These are phyloP conservation scores for Fusarium tricinctum DNA, from an alignment of 2,329 filamentous ascomycete genomes.

Conservation along the genomic window DNA sequence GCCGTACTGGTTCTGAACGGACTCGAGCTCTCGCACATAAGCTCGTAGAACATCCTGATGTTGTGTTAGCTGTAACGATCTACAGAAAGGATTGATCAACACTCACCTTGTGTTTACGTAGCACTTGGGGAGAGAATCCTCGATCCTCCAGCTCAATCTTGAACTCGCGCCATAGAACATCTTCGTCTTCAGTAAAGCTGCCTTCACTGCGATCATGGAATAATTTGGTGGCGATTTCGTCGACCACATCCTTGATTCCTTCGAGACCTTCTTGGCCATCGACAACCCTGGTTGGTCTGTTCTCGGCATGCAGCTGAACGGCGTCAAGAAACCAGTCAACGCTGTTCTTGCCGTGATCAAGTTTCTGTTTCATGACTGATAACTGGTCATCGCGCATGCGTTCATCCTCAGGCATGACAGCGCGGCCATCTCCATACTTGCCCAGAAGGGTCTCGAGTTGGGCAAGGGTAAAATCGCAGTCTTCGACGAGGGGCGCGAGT, in stretches of 20 bases:
- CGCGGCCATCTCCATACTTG: conserved; percentile 56
- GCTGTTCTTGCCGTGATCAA: conserved; percentile 66
- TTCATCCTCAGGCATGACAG: conserved; percentile 48
- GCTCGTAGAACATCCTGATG: conserved; percentile 69
- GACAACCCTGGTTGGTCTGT: conserved; percentile 53
- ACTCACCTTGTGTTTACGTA: conserved; percentile 70
- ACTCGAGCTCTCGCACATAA: conserved; percentile 72
- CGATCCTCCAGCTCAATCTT: conserved; percentile 69
- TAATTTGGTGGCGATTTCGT: conserved; percentile 67
- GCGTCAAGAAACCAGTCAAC: conserved; percentile 71
- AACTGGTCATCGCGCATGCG: conserved; percentile 57
- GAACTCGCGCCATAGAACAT: conserved; percentile 71
- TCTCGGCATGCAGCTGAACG: conserved; percentile 65
- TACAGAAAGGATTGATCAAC: conserved; percentile 10
- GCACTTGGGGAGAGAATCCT: conserved; percentile 69
- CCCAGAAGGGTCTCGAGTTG: conserved; percentile 68
- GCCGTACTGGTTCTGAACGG: conserved; percentile 60
- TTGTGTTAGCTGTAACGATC: conserved; percentile 38
- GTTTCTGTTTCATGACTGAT: conserved; percentile 60
- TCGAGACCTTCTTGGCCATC: conserved; percentile 62
- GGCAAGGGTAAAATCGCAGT: conserved; percentile 68
- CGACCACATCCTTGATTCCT: conserved; percentile 71
- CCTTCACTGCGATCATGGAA: conserved; percentile 60
- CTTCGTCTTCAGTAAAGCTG: conserved; percentile 60
- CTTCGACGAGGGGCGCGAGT: conserved; percentile 66